A percentile compares a stretch with the other conserved stretches of the same genome.
Evolutionary conservation across 202 grass and related monocot species (phyloP).

Genomic region (Cymbopogon flexuosus): DNA sequence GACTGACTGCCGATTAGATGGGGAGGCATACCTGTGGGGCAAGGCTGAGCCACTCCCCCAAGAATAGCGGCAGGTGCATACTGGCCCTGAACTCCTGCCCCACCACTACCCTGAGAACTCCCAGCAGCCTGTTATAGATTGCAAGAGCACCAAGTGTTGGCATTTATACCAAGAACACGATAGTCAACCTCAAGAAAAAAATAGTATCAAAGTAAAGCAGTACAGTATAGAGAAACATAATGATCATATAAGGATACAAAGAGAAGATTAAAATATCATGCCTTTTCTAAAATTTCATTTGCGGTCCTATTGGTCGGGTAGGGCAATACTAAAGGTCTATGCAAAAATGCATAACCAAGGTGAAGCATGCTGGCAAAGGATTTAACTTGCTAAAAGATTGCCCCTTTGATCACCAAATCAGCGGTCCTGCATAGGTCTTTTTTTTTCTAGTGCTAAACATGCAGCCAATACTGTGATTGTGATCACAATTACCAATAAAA

Average conservation of each 20-base stretch:
- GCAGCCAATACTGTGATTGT: neutral
- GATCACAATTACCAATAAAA: neutral
- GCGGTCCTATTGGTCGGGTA: neutral
- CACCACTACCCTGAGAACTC: slow-evolving; percentile 60
- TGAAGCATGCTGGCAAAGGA: neutral
- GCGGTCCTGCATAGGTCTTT: neutral
- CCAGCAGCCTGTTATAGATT: slow-evolving; percentile 52
- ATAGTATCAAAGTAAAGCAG: neutral
- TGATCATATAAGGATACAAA: neutral
- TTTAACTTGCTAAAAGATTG: neutral
- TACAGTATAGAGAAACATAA: neutral
- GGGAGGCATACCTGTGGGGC: slow-evolving; percentile 54
- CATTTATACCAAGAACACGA: slow-evolving; percentile 7
- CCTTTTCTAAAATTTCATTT: neutral
- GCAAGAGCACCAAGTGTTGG: slow-evolving; percentile 18
- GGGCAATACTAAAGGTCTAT: neutral
- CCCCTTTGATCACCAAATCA: neutral
- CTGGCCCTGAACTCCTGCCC: slow-evolving; percentile 55
- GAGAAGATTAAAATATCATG: neutral
- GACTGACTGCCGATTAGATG: slow-evolving; percentile 38
- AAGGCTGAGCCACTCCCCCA: slow-evolving; percentile 59
- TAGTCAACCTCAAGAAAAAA: neutral
- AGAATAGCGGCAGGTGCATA: slow-evolving; percentile 62
- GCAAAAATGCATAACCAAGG: neutral
- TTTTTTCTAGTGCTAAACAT: neutral